A percentile compares a stretch with the other conserved stretches of the same genome.
These are phyloP conservation scores for Prunus mume DNA, from an alignment of 306 rosid genomes.

Conservation along the genomic window DNA sequence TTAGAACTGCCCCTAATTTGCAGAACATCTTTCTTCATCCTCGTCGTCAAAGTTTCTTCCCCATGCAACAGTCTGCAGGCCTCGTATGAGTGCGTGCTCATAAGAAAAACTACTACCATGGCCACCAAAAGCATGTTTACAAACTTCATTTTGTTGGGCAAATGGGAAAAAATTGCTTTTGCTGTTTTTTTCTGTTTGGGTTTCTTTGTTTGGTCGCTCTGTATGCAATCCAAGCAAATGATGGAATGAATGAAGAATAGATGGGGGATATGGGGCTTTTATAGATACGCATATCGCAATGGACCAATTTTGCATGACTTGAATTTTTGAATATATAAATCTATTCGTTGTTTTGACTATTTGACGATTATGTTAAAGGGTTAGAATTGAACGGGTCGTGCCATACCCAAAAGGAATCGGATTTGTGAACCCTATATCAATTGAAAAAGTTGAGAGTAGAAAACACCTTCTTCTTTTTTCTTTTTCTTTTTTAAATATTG, in stretches of 20 bases:
- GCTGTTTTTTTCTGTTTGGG: not conserved
- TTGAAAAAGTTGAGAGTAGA: too few relatives aligned
- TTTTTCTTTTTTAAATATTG: too few relatives aligned
- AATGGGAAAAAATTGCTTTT: not conserved
- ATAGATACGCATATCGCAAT: not conserved
- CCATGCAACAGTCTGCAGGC: constrained; percentile 1
- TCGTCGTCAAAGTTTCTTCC: not conserved
- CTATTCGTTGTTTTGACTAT: not conserved
- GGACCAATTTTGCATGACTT: not conserved
- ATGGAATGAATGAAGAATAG: not conserved
- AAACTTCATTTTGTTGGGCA: not conserved
- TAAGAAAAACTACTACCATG: not conserved
- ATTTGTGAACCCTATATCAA: too few relatives aligned
- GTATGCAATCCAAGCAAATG: not conserved
- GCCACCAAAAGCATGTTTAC: constrained; percentile 9
- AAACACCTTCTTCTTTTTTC: too few relatives aligned
- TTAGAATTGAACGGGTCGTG: constrained; percentile 9
- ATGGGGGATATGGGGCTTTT: not conserved
- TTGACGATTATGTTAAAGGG: not conserved
- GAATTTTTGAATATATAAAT: constrained; percentile 2
- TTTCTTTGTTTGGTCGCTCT: not conserved
- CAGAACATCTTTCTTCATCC: constrained; percentile 1
- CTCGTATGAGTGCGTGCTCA: not conserved
- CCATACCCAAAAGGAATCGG: too few relatives aligned
- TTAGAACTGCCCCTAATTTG: not conserved